These are phyloP conservation scores for Chaetomium cochliodes DNA, from an alignment of 495 filamentous ascomycete species.

Conservation along the genomic window DNA sequence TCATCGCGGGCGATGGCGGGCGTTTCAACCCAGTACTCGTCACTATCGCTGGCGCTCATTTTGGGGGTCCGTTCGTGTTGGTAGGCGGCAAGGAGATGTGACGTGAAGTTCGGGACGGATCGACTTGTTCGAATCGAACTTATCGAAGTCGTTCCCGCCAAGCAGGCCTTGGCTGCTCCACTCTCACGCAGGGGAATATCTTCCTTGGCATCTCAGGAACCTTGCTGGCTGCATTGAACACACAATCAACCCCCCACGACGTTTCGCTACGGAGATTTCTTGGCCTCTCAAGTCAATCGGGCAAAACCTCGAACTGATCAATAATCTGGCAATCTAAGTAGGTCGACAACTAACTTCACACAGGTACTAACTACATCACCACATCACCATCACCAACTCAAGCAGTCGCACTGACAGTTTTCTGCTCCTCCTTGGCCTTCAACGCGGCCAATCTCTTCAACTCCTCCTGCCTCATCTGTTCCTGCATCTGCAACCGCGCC, in stretches of 20 bases:
- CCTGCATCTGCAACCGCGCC: constrained; percentile 44
- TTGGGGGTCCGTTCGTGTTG: constrained; percentile 4
- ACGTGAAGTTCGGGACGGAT: not conserved
- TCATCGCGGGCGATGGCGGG: constrained; percentile 60
- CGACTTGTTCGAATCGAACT: not conserved
- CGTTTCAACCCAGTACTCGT: constrained; percentile 58
- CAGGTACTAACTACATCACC: not conserved
- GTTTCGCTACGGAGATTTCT: no score
- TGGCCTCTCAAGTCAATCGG: no score
- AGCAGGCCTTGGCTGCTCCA: not conserved
- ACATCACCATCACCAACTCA: not conserved
- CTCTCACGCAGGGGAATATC: not conserved
- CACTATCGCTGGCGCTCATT: constrained; percentile 65
- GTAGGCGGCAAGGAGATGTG: constrained; percentile 2
- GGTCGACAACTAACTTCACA: not conserved
- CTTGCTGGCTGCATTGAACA: not conserved
- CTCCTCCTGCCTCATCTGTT: constrained; percentile 53
- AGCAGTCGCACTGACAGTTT: constrained; percentile 17
- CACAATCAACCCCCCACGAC: not conserved
- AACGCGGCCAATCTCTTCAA: constrained; percentile 39
- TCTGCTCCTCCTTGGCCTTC: constrained; percentile 23
- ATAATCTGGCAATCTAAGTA: not conserved
- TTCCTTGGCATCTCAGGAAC: not conserved
- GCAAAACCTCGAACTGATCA: not conserved
- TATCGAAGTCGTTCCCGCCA: not conserved